phyloP scores from a whole-genome alignment of 306 rosid species.

The Quercus suber region DNA sequence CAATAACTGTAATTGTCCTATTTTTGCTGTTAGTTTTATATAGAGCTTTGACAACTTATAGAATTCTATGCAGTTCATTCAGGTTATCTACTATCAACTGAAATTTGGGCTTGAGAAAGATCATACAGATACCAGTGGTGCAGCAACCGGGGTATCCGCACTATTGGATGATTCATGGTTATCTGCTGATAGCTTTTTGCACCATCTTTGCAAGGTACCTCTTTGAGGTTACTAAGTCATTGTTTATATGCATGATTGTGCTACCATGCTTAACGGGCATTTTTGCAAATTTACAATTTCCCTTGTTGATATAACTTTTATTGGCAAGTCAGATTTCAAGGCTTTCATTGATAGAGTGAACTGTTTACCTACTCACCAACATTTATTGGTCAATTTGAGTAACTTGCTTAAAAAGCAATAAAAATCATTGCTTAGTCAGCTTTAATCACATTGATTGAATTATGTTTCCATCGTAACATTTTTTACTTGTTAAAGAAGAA shows the following conservation, averaged over 20 bases:
- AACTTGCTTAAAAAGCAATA: neutral
- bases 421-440: neutral
- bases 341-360: neutral
- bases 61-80: slow-evolving; percentile 52
- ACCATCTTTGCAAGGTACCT: slow-evolving; percentile 72
- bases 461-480: too few species aligned
- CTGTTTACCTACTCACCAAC: neutral
- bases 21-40: slow-evolving; percentile 11
- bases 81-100: slow-evolving; percentile 76
- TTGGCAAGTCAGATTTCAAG: neutral
- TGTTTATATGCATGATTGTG: neutral
- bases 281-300: neutral
- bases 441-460: neutral
- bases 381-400: neutral
- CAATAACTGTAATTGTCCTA: neutral
- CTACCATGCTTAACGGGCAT: neutral
- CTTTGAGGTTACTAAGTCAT: neutral
- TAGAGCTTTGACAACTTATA: slow-evolving; percentile 17
- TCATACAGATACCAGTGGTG: slow-evolving; percentile 5
- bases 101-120: slow-evolving; percentile 72
- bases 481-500: too few species aligned
- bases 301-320: neutral
- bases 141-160: slow-evolving; percentile 32
- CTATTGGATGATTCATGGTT: slow-evolving; percentile 79
- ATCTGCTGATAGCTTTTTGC: slow-evolving; percentile 65